Percentiles rank a stretch among this genome's conserved stretches.
Conservation (phyloP, 2,329 filamentous ascomycete species). For the Aspergillus unguis region DNA sequence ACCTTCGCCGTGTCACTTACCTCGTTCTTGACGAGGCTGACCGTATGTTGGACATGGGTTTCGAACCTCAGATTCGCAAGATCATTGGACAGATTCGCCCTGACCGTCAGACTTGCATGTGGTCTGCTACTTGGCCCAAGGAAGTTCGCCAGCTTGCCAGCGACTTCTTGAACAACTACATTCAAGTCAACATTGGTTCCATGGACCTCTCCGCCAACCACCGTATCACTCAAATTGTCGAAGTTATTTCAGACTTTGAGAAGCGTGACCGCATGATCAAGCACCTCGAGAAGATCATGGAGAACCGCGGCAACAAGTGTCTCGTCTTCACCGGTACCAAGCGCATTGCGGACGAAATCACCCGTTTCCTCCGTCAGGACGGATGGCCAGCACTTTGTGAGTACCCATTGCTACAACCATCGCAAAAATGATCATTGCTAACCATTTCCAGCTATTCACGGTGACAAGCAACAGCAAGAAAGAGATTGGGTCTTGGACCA, state of each 20-base stretch:
- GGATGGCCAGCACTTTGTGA: slow-evolving; percentile 95
- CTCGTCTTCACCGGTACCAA: slow-evolving; percentile 83
- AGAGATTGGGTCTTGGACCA: slow-evolving; percentile 99
- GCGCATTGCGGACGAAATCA: slow-evolving; percentile 97
- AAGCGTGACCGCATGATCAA: slow-evolving; percentile 98
- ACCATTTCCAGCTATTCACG: slow-evolving; percentile 75
- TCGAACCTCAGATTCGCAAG: slow-evolving; percentile 98
- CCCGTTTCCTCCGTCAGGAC: slow-evolving; percentile 92
- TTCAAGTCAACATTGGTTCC: slow-evolving; percentile 98
- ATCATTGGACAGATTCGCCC: slow-evolving; percentile 97
- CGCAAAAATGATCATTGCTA: slow-evolving; percentile 28
- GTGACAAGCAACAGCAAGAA: slow-evolving; percentile 99
- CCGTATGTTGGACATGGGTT: slow-evolving; percentile 99
- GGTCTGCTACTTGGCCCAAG: slow-evolving; percentile 99
- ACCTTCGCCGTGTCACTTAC: slow-evolving; percentile 96
- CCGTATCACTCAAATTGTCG: slow-evolving; percentile 95
- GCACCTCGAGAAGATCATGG: slow-evolving; percentile 97
- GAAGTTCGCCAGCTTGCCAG: slow-evolving; percentile 88
- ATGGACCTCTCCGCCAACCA: slow-evolving; percentile 96
- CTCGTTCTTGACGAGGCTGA: slow-evolving; percentile 98
- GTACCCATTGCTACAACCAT: slow-evolving; percentile 39
- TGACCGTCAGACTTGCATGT: slow-evolving; percentile 99
- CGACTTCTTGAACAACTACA: slow-evolving; percentile 92
- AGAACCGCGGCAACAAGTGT: slow-evolving; percentile 90
- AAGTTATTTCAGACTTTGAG: slow-evolving; percentile 93